Base-by-base conservation (phyloP, 306 rosid genomes). In the Trifolium pratense region DNA sequence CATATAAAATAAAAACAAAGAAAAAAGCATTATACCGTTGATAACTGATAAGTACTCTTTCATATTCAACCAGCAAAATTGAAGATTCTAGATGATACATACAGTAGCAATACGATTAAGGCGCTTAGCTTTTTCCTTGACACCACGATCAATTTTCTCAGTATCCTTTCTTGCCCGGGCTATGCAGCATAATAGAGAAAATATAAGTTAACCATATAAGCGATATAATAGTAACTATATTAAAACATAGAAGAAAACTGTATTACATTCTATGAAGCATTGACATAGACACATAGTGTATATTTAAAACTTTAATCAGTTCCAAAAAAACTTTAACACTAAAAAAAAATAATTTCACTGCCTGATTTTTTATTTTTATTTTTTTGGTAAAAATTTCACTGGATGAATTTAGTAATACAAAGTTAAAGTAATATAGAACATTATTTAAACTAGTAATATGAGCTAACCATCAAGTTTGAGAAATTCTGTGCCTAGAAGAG, bases 91-190 rank as follows among this genome's bases (percentile, higher is more conserved):
- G 73, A 36, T 57, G 71, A 81, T 68, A 71, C 96, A 75, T 63
- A 93, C 97, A 70, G 79, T 77, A 29, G 97, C 96, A 80, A 91
- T 80, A 59, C 70, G 87, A 74, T 78, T 90, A 26, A 93, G 89
- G 34, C 82, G 75, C 78, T 88, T 81, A 12, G 97, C 98, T 82
- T 89, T 93, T 80, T 86, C 88, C 86, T 91, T 93, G 68, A 93
- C 94, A 60, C 73, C 51, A 25, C 89, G 97, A 76, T 91, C 98
- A 75, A 93, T 82, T 84, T 75, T 88, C 82, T 84, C 86, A 18
- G 97, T 91, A 70, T 85, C 96, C 87, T 91, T 83, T 78, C 94
- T 91, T 63, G 91, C 98, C 72, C 96, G 90, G 78, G 98, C 98
- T 93, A 74, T 75, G 52, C 79, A 84, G 31, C 26, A 84, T 43